Evolutionary conservation across 2,329 filamentous ascomycete species (phyloP), one percentile per base, ranked within the genome.

Genomic region (Oidium heveae): DNA sequence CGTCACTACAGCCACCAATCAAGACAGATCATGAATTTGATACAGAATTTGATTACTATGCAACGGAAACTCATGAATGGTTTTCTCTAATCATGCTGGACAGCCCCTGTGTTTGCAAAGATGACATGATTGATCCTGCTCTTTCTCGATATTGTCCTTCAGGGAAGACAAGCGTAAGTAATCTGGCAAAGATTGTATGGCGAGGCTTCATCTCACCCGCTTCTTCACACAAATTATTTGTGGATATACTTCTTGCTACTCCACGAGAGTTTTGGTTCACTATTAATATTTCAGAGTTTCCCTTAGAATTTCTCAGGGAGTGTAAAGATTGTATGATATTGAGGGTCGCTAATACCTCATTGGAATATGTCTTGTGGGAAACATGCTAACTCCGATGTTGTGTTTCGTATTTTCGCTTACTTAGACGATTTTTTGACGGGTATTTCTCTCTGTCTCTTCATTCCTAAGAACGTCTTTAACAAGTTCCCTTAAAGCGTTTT

Each of bases 391-490:
- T 34, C 43, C 72, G 71, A 84, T 28, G 71, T 73, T 57, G 76
- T 73, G 59, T 78, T 76, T 56, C 74, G 67, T 58, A 76, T 57
- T 75, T 82, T 58, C 82, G 75, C 56, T 79, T 77, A 54, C 77
- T 75, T 22, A 77, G 74, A 3, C 79, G 18, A 22, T n/a, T 59
- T 78, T 76, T 57, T 74, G 67, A 58, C 80, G 77, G 47, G 84
- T 77, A 81, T 75, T 56, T 79, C 77, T 54, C 78, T 75, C 20
- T 76, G 74, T 3, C 79, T 76, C 54, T 85, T 74, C 1, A 79
- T 84, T 34, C 24, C 74, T 69, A 18, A 98, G 71, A 2, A 85
- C 87, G 62, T 95, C 86, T 59, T 82, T 76, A 6, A 98, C 79
- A 57, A 98, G 70, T 59, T 77, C 74, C 57, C 87, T 76, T 62